A percentile compares a stretch with the other conserved stretches of the same genome.
Evolutionary conservation across 306 rosid species (phyloP).

Genomic region (Pueraria montana): DNA sequence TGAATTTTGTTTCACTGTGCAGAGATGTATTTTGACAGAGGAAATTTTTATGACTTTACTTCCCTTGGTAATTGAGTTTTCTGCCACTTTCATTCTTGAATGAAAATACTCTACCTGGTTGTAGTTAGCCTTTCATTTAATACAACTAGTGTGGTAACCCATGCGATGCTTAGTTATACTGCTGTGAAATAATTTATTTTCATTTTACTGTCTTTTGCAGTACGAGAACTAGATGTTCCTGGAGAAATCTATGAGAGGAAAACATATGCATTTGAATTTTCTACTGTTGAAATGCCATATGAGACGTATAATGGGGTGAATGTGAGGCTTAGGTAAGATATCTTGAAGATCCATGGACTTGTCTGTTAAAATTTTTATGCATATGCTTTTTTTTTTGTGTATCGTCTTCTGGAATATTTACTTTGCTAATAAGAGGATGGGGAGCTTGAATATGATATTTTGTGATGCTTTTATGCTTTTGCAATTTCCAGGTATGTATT

Average conservation of each 20-base stretch:
- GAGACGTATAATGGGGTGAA: conserved; percentile 97
- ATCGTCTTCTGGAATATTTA: conserved; percentile 10
- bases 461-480: conserved; percentile 45
- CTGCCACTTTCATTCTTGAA: conserved; percentile 36
- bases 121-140: conserved; percentile 29
- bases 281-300: conserved; percentile 99
- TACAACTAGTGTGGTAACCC: background rate
- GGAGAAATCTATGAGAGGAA: conserved; percentile 97
- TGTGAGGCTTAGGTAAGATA: conserved; percentile 90
- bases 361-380: background rate
- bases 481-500: conserved; percentile 79
- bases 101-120: conserved; percentile 15
- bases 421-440: conserved; percentile 30
- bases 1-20: conserved; percentile 56
- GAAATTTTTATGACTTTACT: conserved; percentile 96
- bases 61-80: conserved; percentile 86
- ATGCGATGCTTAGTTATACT: background rate
- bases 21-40: conserved; percentile 98
- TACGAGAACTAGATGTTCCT: conserved; percentile 97
- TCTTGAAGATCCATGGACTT: conserved; percentile 38
- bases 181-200: conserved; percentile 18
- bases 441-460: conserved; percentile 36
- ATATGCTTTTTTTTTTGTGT: conserved; percentile 43
- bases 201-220: conserved; percentile 58
- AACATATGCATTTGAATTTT: conserved; percentile 93